phyloP scores from a whole-genome alignment of 2,329 filamentous ascomycete genomes.

The Exophiala lecanii-corni region DNA sequence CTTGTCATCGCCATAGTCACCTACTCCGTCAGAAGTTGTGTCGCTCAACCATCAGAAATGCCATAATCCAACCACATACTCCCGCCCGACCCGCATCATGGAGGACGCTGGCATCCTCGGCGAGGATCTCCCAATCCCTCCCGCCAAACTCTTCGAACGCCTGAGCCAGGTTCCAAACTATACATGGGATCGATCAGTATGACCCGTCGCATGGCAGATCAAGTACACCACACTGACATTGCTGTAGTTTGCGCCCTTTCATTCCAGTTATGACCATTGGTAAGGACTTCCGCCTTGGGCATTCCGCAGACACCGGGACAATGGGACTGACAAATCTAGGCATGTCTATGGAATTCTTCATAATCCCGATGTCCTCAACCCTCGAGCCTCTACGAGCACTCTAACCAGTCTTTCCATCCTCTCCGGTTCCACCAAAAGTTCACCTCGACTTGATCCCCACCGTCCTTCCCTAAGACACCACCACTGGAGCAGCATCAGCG shows the following conservation, averaged over 20 bases:
- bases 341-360: constrained; percentile 60
- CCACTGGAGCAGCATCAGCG: constrained; percentile 51
- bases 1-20: no score
- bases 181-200: constrained; percentile 64
- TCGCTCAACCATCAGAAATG: background rate
- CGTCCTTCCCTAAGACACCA: constrained; percentile 36
- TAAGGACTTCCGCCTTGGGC: constrained; percentile 14
- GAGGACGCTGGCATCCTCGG: constrained; percentile 32
- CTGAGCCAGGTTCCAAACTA: constrained; percentile 69
- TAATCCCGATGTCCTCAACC: constrained; percentile 46
- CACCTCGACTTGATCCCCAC: constrained; percentile 37
- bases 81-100: background rate
- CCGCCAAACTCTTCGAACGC: constrained; percentile 66
- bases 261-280: constrained; percentile 83
- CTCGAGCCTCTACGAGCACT: constrained; percentile 42
- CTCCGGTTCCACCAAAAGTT: constrained; percentile 40
- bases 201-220: no score
- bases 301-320: no score
- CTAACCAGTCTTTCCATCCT: constrained; percentile 37
- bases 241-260: constrained; percentile 35
- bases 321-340: constrained; percentile 13
- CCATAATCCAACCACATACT: background rate
- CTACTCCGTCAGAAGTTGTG: no score
- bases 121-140: constrained; percentile 51
- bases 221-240: constrained; percentile 6